Evolutionary conservation across 2,329 filamentous ascomycete species (phyloP), one percentile per base, ranked within the genome.

Genomic region (Phaeophleospora eucalypticola): DNA sequence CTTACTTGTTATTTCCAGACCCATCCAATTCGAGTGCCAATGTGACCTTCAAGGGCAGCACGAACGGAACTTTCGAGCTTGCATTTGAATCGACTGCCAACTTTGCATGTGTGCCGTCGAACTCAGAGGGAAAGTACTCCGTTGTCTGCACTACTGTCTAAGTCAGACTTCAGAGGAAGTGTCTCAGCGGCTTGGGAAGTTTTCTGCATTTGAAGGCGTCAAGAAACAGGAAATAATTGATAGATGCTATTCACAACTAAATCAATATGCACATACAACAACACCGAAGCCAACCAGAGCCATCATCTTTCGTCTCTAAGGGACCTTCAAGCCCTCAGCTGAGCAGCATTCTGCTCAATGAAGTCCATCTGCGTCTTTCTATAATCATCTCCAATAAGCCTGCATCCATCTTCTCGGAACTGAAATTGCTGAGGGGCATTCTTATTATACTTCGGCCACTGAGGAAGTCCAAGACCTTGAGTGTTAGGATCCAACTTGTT

Each of bases 401-500:
- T 37, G 3, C 41, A 36, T n/a, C 41, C 46, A 41, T 24, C 18
- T 35, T 49, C 46, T 27, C 37, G 41, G 24, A 20, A 40, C 17
- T 35, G 24, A 33, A 40, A 49, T 41, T 44, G 44, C 2, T n/a
- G 36, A 36, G 38, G 44, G 14, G 16, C 27, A 2, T 36, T 20
- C 16, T 41, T 41, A 20, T 29, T 24, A 41, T 41, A 49, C 17
- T 27, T 18, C 19, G 44, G 44, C 44, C 46, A 48, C 14, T 39
- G 18, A 19, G 46, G 46, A 10, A 48, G 15, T 6, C 36, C 40
- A 6, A 45, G 16, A 8, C 46, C 47, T 34, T 49, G 42, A 18
- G 39, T 41, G 12, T 54, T 54, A 6, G 53, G 53, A 37, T 56
- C 48, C 4, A 49, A 33, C 19, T 49, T n/a, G 38, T 56, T 45